Conservation (phyloP, 2,329 filamentous ascomycete genomes). For the Nemania sp. region DNA sequence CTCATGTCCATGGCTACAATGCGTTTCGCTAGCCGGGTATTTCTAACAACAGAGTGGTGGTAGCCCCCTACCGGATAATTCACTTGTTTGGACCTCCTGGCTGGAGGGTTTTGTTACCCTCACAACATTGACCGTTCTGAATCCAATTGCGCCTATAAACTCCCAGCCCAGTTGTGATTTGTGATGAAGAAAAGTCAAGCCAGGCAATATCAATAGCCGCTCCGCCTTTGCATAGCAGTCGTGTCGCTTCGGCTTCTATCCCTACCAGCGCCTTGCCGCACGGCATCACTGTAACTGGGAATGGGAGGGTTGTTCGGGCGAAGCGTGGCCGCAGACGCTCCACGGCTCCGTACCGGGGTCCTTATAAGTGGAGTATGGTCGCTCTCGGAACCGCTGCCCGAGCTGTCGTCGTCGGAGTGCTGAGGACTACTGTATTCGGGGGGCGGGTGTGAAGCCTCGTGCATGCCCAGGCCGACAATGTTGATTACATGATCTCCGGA, state of each 20-base stretch:
- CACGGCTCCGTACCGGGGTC: constrained; percentile 53
- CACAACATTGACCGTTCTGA: constrained; percentile 6
- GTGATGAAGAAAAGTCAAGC: not conserved
- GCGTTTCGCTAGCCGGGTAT: constrained; percentile 25
- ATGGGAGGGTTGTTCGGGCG: constrained; percentile 65
- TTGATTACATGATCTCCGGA: constrained; percentile 46
- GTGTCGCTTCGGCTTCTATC: constrained; percentile 51
- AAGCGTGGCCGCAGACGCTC: constrained; percentile 52
- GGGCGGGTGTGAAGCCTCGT: constrained; percentile 66
- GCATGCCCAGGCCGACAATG: constrained; percentile 50
- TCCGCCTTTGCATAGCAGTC: constrained; percentile 36
- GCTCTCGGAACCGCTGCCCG: constrained; percentile 61
- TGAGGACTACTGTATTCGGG: constrained; percentile 73
- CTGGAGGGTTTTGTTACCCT: not conserved
- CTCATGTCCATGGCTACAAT: constrained; percentile 26
- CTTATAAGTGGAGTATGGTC: constrained; percentile 59
- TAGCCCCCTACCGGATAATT: constrained; percentile 1
- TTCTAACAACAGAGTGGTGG: constrained; percentile 23
- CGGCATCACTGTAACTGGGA: constrained; percentile 80
- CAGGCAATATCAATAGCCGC: constrained; percentile 11
- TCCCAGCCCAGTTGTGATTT: constrained; percentile 7
- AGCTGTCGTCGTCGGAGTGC: constrained; percentile 61
- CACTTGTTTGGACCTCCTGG: not conserved
- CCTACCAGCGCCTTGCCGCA: constrained; percentile 58
- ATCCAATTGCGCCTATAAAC: constrained; percentile 20